phyloP scores from a whole-genome alignment of 331 rosid genomes.

The Prunus yedoensis region DNA sequence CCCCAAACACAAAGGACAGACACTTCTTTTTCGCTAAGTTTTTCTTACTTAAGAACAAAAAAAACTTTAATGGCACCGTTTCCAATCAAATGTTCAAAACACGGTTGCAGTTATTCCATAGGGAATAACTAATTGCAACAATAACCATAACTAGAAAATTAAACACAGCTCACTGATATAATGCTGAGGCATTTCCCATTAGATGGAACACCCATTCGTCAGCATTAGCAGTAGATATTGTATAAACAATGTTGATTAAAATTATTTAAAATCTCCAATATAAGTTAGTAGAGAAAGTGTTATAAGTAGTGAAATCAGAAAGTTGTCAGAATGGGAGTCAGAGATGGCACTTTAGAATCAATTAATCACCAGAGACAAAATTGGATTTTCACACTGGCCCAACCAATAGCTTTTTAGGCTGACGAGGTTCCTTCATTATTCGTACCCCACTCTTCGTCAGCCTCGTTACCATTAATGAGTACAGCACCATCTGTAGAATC shows the following conservation, averaged over 20 bases:
- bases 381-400: conserved; percentile 77
- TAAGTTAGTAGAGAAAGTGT: conserved; percentile 27
- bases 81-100: conserved; percentile 3
- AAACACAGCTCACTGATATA: neutral
- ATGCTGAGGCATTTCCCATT: conserved; percentile 5
- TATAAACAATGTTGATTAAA: neutral
- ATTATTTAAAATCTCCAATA: conserved; percentile 17
- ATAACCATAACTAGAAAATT: neutral
- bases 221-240: neutral
- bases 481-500: conserved; percentile 89
- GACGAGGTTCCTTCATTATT: conserved; percentile 76
- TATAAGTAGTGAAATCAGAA: conserved; percentile 30
- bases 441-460: conserved; percentile 92
- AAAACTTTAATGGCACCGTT: neutral
- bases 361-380: conserved; percentile 92
- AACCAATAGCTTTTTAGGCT: conserved; percentile 71
- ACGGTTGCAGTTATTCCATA: neutral
- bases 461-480: conserved; percentile 78
- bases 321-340: conserved; percentile 56
- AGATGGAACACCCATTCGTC: neutral
- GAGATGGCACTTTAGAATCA: conserved; percentile 78
- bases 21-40: neutral
- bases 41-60: too few relatives aligned
- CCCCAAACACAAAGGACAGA: neutral
- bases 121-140: neutral